Percentiles rank a stretch among this genome's conserved stretches.
phyloP scores from a whole-genome alignment of 2,329 filamentous ascomycete genomes.

The Hypoxylon sp. region DNA sequence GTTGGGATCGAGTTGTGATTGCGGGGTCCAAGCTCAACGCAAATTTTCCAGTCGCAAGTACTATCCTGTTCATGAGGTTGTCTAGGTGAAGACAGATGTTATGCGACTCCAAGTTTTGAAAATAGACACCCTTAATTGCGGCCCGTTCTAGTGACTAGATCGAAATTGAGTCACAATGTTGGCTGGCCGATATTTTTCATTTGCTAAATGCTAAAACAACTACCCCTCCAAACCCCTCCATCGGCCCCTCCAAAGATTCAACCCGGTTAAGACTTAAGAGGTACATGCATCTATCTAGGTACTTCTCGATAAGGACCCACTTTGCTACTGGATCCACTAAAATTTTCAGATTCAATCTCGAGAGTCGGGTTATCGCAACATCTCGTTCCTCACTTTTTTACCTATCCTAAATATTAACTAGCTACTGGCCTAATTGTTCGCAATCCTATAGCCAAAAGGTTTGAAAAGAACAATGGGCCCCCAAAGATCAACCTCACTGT shows the following conservation, averaged over 20 bases:
- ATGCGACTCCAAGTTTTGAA: constrained; percentile 25
- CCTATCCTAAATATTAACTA: too few species aligned
- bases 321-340: constrained; percentile 21
- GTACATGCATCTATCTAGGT: not conserved
- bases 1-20: constrained; percentile 8
- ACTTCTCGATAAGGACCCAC: constrained; percentile 10
- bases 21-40: constrained; percentile 23
- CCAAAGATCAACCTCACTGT: constrained; percentile 35
- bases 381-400: not conserved
- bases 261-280: constrained; percentile 13
- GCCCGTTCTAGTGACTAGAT: constrained; percentile 7
- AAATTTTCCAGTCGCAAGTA: constrained; percentile 20
- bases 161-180: constrained; percentile 32
- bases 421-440: not conserved
- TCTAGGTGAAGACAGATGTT: constrained; percentile 19
- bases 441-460: not conserved
- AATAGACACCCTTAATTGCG: constrained; percentile 2
- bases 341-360: constrained; percentile 29
- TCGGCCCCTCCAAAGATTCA: constrained; percentile 22
- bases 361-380: not conserved
- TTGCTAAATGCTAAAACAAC: constrained; percentile 7
- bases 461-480: constrained; percentile 23
- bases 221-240: constrained; percentile 30
- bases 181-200: constrained; percentile 28
- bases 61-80: constrained; percentile 25